Evolutionary conservation across 345 rosid species (phyloP).

Genomic region (Aethionema arabicum): DNA sequence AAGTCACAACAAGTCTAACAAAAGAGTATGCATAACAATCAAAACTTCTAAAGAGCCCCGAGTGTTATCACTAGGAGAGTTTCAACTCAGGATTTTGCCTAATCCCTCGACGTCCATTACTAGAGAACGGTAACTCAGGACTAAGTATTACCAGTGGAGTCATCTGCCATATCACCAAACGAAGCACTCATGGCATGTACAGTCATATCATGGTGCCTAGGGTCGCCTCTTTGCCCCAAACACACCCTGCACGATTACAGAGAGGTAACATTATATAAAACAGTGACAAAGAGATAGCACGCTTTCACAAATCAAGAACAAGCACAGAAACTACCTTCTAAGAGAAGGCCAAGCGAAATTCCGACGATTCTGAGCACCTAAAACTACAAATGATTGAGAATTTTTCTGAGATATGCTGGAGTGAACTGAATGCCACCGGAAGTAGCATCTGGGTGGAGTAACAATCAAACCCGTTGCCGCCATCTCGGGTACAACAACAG

Average conservation of each 20-base stretch:
- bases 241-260: slow-evolving; percentile 32
- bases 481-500: slow-evolving; percentile 42
- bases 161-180: slow-evolving; percentile 57
- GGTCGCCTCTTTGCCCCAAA: slow-evolving; percentile 37
- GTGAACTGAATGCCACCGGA: slow-evolving; percentile 40
- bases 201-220: slow-evolving; percentile 31
- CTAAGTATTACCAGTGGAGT: slow-evolving; percentile 46
- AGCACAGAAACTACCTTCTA: slow-evolving; percentile 45
- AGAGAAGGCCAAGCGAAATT: slow-evolving; percentile 29
- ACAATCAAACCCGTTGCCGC: slow-evolving; percentile 55
- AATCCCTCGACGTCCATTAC: neutral
- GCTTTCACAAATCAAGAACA: slow-evolving; percentile 8
- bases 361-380: slow-evolving; percentile 30
- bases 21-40: slow-evolving; percentile 1
- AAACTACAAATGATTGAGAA: slow-evolving; percentile 36
- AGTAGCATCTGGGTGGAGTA: slow-evolving; percentile 55
- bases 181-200: slow-evolving; percentile 80
- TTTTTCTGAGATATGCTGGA: slow-evolving; percentile 31
- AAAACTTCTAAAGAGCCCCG: neutral
- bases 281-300: neutral
- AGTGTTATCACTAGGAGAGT: neutral
- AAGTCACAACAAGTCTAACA: slow-evolving; percentile 1
- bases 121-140: slow-evolving; percentile 9
- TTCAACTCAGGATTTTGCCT: neutral
- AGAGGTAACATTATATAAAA: slow-evolving; percentile 17